Conservation (phyloP, 495 filamentous ascomycete species). For the Penicillium desertorum region DNA sequence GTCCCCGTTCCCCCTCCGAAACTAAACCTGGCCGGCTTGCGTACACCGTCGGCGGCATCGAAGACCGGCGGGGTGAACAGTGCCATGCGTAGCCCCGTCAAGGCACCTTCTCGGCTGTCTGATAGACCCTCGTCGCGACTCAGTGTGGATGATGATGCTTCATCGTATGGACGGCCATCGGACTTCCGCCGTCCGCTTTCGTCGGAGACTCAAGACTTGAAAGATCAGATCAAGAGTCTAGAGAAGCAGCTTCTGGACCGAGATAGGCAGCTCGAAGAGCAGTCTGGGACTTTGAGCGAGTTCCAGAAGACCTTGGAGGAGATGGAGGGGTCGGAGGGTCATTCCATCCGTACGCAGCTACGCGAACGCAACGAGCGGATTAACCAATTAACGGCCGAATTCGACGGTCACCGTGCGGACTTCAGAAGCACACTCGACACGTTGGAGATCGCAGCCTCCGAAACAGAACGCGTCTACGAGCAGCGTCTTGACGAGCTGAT, state of each 20-base stretch:
- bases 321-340: slow-evolving; percentile 74
- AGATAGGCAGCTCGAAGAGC: slow-evolving; percentile 83
- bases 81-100: slow-evolving; percentile 43
- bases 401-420: slow-evolving; percentile 92
- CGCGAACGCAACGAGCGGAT: slow-evolving; percentile 98
- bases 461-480: slow-evolving; percentile 98
- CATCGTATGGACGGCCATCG: slow-evolving; percentile 39
- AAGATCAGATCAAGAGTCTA: slow-evolving; percentile 64
- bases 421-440: slow-evolving; percentile 97
- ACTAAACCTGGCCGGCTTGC: slow-evolving; percentile 55
- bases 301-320: slow-evolving; percentile 49
- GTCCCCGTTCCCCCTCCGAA: slow-evolving; percentile 48
- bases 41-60: slow-evolving; percentile 42
- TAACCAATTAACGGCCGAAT: slow-evolving; percentile 84
- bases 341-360: slow-evolving; percentile 75
- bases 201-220: slow-evolving; percentile 50
- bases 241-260: slow-evolving; percentile 74
- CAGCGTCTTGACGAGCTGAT: slow-evolving; percentile 86
- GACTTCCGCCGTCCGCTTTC: slow-evolving; percentile 46
- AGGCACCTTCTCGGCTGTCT: slow-evolving; percentile 44
- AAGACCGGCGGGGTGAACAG: slow-evolving; percentile 32
- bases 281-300: slow-evolving; percentile 74
- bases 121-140: slow-evolving; percentile 46
- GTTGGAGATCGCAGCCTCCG: slow-evolving; percentile 90
- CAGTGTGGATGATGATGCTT: slow-evolving; percentile 42